Evolutionary conservation across 331 rosid genomes (phyloP).

Genomic region (Telfairia occidentalis): DNA sequence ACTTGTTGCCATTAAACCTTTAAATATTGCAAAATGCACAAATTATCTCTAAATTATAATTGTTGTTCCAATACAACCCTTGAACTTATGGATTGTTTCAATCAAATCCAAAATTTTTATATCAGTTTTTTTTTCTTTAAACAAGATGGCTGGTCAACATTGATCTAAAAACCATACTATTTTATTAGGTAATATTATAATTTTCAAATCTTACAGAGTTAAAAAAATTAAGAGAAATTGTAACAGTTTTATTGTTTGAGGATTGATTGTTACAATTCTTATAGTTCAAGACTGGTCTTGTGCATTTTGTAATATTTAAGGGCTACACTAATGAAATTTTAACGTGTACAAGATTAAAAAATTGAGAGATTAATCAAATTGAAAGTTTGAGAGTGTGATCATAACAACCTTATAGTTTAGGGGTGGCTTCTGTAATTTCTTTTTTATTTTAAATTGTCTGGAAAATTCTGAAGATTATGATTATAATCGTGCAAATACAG

Average conservation of each 20-base stretch:
- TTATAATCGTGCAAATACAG: conserved; percentile 26
- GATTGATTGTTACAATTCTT: not conserved
- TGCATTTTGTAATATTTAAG: not conserved
- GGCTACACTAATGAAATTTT: no score
- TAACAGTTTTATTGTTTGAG: not conserved
- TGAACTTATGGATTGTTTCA: not conserved
- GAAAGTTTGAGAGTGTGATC: not conserved
- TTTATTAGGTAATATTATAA: not conserved
- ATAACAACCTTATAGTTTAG: not conserved
- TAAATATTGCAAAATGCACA: not conserved
- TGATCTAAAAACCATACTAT: not conserved
- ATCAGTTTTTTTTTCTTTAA: not conserved
- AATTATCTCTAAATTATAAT: no score
- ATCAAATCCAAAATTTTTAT: not conserved
- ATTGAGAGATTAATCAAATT: not conserved
- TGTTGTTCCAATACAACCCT: not conserved
- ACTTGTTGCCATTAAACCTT: not conserved
- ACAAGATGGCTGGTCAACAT: not conserved
- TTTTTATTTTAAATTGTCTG: not conserved
- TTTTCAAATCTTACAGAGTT: not conserved
- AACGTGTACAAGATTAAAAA: not conserved
- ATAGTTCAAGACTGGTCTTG: not conserved
- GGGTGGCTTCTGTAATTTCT: not conserved
- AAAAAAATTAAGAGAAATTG: not conserved
- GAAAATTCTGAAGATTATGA: not conserved